A percentile compares a stretch with the other conserved stretches of the same genome.
These are phyloP conservation scores for Artemisia tridentata DNA, from an alignment of 129 eudicot species.

Conservation along the genomic window DNA sequence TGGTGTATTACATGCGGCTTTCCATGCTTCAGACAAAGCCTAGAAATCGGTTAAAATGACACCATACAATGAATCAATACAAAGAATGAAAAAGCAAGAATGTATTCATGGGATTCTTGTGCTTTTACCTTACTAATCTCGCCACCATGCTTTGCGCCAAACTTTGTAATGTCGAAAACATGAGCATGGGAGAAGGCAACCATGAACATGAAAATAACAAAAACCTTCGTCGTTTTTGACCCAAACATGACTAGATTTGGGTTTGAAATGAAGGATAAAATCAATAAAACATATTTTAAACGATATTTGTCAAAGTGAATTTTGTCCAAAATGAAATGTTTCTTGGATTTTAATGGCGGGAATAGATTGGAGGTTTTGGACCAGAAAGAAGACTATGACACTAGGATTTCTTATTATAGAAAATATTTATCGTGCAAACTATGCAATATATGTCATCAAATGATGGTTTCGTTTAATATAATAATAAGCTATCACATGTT, in stretches of 20 bases:
- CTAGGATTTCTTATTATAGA: constrained; percentile 16
- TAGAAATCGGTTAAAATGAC: neutral
- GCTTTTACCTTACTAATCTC: constrained; percentile 34
- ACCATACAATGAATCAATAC: neutral
- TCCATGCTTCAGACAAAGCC: constrained; percentile 36
- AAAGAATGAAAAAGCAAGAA: neutral
- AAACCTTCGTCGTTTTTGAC: constrained; percentile 17
- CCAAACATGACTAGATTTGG: constrained; percentile 20
- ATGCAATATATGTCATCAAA: neutral
- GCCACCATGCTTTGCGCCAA: constrained; percentile 31
- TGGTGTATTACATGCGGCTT: constrained; percentile 20
- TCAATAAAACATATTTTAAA: constrained; percentile 3
- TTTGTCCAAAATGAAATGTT: constrained; percentile 2
- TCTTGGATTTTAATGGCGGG: constrained; percentile 26
- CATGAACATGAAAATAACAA: constrained; percentile 20
- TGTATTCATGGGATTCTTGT: neutral
- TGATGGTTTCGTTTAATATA: neutral
- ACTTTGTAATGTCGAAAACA: constrained; percentile 33
- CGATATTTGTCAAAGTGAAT: neutral
- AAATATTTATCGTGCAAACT: constrained; percentile 12
- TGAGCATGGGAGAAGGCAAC: constrained; percentile 17
- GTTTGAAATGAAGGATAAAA: constrained; percentile 14
- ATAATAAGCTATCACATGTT: too few species aligned
- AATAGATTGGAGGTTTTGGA: constrained; percentile 30
- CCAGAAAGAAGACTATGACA: constrained; percentile 26